Evolutionary conservation across 164 flowering plant genomes (phyloP), one percentile per base, ranked within the genome.

Genomic region (Aristolochia contorta): DNA sequence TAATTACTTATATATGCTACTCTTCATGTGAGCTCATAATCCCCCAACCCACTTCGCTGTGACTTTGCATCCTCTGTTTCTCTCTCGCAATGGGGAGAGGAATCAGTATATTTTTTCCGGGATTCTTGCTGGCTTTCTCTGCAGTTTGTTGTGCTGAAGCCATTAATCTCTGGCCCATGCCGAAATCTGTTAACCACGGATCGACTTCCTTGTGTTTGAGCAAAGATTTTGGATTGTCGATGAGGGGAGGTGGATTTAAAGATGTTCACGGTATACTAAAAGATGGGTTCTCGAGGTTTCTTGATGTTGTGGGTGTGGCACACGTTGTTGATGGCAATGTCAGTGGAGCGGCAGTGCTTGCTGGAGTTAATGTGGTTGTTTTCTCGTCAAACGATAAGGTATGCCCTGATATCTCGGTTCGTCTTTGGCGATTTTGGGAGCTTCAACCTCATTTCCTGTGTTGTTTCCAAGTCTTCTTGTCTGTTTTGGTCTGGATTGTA

Each of bases 151-250:
- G 57, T 45, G 65, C 47, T 32, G 71, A 71, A 57, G 58, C 62
- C 22, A 22, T 80, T 60, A 79, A 79, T 54, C 65, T 89, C 64
- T 87, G 97, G 91, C 97, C 97, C 51, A 80, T 84, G 90, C 97
- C 94, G 4, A 49, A 64, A 33, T 79, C 78, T 0, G 78, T 75
- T 23, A 78, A 59, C 62, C 63, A 74, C 69, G 89, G 91, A 24
- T 33, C 62, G 22, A 54, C 48, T 15, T 72, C 54, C n/a, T 69
- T 84, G 15, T 68, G 63, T 51, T 7, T 90, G 51, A 66, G 76
- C 22, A 72, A 71, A 46, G 84, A 79, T 41, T 87, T 87, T 59
- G 68, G 50, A 60, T 64, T 87, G 50, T 47, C n/a, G 12, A 84
- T 74, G 16, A 64, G 71, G 2, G 80, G 83, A 56, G 77, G 79